phyloP scores from a whole-genome alignment of 2,329 filamentous ascomycete species.

The Aspergillus sp. region DNA sequence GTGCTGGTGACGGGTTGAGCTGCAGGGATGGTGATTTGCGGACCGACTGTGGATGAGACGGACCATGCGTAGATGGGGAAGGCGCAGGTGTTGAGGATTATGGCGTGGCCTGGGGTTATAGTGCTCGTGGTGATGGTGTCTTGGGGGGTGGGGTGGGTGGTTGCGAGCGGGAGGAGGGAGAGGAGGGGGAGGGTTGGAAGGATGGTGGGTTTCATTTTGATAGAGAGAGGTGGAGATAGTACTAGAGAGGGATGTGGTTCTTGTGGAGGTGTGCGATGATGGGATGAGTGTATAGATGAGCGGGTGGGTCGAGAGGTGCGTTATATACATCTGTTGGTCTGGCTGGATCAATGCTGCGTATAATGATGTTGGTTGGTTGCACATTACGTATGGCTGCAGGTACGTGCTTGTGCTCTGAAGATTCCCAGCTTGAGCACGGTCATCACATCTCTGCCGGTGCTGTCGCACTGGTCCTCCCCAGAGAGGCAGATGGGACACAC shows the following conservation, averaged over 20 bases:
- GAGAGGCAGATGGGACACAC: too few species aligned
- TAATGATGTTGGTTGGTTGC: too few species aligned
- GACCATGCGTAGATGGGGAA: slow-evolving; percentile 41
- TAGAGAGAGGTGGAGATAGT: too few species aligned
- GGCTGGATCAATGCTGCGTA: too few species aligned
- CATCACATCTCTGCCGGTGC: too few species aligned
- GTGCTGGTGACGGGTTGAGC: too few species aligned
- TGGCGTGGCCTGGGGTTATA: slow-evolving; percentile 32
- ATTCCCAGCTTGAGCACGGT: too few species aligned
- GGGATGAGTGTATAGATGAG: not conserved
- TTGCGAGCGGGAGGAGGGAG: not conserved
- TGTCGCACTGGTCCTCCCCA: too few species aligned
- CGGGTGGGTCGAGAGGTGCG: not conserved
- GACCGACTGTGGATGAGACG: slow-evolving; percentile 31
- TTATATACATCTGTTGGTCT: too few species aligned
- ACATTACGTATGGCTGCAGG: too few species aligned
- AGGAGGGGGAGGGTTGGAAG: not conserved
- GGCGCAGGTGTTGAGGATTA: slow-evolving; percentile 38
- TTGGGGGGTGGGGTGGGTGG: not conserved
- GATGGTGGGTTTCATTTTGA: slow-evolving; percentile 5
- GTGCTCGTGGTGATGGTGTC: slow-evolving; percentile 1
- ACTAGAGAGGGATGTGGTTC: not conserved
- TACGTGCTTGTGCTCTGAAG: too few species aligned
- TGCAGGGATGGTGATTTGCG: slow-evolving; percentile 26
- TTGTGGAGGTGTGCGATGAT: not conserved